Evolutionary conservation across 495 filamentous ascomycete genomes (phyloP), one percentile per base, ranked within the genome.

Genomic region (Glonium stellatum): DNA sequence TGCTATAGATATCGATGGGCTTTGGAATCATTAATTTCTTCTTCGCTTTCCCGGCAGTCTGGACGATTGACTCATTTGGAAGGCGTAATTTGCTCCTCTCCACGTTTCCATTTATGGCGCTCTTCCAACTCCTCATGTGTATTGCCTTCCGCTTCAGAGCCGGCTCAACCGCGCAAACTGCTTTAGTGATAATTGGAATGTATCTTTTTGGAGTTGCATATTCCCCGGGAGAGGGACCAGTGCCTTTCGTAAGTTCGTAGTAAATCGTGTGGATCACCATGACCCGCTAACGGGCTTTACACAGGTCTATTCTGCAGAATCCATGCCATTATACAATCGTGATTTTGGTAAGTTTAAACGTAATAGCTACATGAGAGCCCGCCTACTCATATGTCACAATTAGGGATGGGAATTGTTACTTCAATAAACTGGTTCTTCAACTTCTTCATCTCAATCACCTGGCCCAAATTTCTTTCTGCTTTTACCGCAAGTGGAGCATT

Each of bases 381-480:
- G 3, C 6, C 27, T 31, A 6, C 6, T 19, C 44, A 19, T 19
- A n/a, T 15, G 5, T 1, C 5, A 48, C 9, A 48, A 8, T 9
- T n/a, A 48, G 44, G 44, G 2, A 69, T 69, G 67, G 18, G n/a
- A 4, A 27, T 62, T 5, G 85, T 84, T 0, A 88, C 86, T 0
- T 82, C 86, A 0, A 89, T 84, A 1, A 85, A 80, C 0, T 87
- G 84, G 82, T 81, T 84, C 73, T 87, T 87, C 70, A 87, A 87
- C 57, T 81, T 82, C 62, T 69, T 89, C 0, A 72, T 89, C 1
- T 78, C 80, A 1, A 75, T 90, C 19, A 87, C 87, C 9, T 87
- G 82, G 79, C 87, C 87, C 0, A 70, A 71, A 0, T 61, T 88
- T 15, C 63, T 80, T 1, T 64, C 67, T 0, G 78, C 78, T 0